A percentile compares a stretch with the other conserved stretches of the same genome.
These are phyloP conservation scores for Paraleonurus japonicus DNA, from an alignment of 257 asterid genomes.

Conservation along the genomic window DNA sequence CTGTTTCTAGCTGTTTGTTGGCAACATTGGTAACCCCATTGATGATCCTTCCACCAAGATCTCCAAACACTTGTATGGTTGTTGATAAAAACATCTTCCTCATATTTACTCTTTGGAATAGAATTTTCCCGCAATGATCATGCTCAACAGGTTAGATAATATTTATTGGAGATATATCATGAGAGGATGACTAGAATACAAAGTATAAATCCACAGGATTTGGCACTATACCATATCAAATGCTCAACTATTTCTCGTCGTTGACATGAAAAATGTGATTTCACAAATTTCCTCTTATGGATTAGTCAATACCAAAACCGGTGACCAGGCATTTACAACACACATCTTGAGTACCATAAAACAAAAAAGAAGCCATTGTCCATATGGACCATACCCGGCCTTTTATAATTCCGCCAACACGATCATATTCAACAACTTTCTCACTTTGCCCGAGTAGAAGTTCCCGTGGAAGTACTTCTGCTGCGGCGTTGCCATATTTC, in stretches of 20 bases:
- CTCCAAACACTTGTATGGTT: constrained; percentile 92
- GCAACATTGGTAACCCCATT: constrained; percentile 97
- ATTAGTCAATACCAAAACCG: too few relatives aligned
- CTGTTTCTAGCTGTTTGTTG: constrained; percentile 79
- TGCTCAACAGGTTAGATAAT: neutral
- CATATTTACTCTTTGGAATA: constrained; percentile 83
- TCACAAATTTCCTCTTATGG: neutral
- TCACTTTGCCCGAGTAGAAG: constrained; percentile 70
- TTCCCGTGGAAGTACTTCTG: constrained; percentile 55
- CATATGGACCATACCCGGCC: neutral
- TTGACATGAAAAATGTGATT: neutral
- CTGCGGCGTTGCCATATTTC: constrained; percentile 69
- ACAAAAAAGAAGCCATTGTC: neutral
- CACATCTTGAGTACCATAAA: too few relatives aligned
- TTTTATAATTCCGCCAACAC: constrained; percentile 1
- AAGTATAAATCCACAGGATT: neutral
- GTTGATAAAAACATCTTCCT: constrained; percentile 73
- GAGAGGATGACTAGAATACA: neutral
- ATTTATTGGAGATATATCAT: neutral
- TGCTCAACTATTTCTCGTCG: neutral
- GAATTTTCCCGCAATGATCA: constrained; percentile 50
- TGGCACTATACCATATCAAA: neutral
- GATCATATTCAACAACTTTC: constrained; percentile 43
- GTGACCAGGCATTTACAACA: too few relatives aligned
- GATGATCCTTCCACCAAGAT: constrained; percentile 95